A percentile compares a stretch with the other conserved stretches of the same genome.
Evolutionary conservation across 768 basidiomycete species (phyloP).

Genomic region (Trichaptum fuscoviolaceum): DNA sequence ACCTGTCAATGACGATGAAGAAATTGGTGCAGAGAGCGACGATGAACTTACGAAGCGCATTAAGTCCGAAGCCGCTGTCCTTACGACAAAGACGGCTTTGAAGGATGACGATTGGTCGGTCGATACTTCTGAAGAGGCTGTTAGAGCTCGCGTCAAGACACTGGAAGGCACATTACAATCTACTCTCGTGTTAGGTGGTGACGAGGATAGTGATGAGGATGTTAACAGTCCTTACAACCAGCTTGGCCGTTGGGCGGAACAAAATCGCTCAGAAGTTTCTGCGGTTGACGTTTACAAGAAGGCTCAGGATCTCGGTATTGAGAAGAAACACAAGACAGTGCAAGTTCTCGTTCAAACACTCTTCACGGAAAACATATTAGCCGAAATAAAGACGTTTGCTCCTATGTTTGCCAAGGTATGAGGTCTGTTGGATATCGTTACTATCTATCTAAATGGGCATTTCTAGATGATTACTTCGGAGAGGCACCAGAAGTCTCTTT

Average conservation of each 20-base stretch:
- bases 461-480: slow-evolving; percentile 80
- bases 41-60: slow-evolving; percentile 89
- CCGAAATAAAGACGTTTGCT: slow-evolving; percentile 59
- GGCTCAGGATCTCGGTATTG: slow-evolving; percentile 85
- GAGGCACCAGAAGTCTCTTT: slow-evolving; percentile 91
- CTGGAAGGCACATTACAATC: slow-evolving; percentile 56
- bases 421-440: slow-evolving; percentile 9
- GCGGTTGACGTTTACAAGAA: slow-evolving; percentile 78
- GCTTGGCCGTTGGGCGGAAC: slow-evolving; percentile 82
- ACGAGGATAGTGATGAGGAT: slow-evolving; percentile 87
- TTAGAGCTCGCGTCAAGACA: slow-evolving; percentile 73
- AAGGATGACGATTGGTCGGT: slow-evolving; percentile 82
- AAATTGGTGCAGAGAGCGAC: slow-evolving; percentile 64
- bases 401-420: slow-evolving; percentile 73
- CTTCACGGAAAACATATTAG: slow-evolving; percentile 68
- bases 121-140: slow-evolving; percentile 88
- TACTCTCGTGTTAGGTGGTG: slow-evolving; percentile 53
- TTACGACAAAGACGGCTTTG: slow-evolving; percentile 57
- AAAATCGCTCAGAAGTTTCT: slow-evolving; percentile 47
- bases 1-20: slow-evolving; percentile 36
- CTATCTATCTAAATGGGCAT: slow-evolving; percentile 10
- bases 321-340: slow-evolving; percentile 90
- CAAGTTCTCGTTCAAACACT: slow-evolving; percentile 78
- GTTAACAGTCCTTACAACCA: slow-evolving; percentile 79
- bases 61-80: slow-evolving; percentile 80